These are phyloP conservation scores for Pleurotus platypus DNA, from an alignment of 768 basidiomycete genomes.

Conservation along the genomic window DNA sequence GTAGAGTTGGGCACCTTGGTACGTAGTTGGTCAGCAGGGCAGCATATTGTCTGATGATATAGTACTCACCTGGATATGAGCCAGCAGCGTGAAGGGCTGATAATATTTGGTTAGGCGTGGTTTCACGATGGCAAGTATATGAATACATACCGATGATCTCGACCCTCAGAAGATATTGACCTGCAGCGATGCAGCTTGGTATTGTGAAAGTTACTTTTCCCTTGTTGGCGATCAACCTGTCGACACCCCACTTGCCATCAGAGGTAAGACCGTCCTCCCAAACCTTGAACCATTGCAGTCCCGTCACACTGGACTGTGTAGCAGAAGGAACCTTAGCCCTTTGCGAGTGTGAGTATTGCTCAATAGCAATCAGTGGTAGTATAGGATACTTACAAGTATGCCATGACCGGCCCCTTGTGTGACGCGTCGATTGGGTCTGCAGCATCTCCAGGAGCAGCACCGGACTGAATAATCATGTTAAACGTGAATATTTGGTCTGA, in stretches of 20 bases:
- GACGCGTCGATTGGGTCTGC: constrained; percentile 24
- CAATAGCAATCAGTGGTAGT: background rate
- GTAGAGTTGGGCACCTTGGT: constrained; percentile 48
- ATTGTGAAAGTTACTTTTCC: constrained; percentile 46
- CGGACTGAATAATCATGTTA: constrained; percentile 11
- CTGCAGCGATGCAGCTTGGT: constrained; percentile 41
- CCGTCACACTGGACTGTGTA: constrained; percentile 41
- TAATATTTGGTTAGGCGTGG: background rate
- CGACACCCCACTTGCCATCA: constrained; percentile 40
- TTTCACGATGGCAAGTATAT: too few species aligned
- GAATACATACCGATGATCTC: constrained; percentile 44
- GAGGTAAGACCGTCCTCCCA: constrained; percentile 38
- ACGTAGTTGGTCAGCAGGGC: too few species aligned
- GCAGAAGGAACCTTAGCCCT: constrained; percentile 46
- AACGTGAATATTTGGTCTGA: background rate
- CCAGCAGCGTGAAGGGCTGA: constrained; percentile 41
- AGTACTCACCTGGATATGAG: constrained; percentile 33
- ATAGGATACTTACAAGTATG: constrained; percentile 23
- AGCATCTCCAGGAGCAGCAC: constrained; percentile 36
- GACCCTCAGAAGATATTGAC: constrained; percentile 45
- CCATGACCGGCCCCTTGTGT: constrained; percentile 34
- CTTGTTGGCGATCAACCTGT: constrained; percentile 42
- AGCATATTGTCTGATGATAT: too few species aligned
- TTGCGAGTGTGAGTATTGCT: background rate
- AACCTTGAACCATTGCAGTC: constrained; percentile 54